phyloP scores from a whole-genome alignment of 2,329 filamentous ascomycete species.

The Fusarium circinatum region DNA sequence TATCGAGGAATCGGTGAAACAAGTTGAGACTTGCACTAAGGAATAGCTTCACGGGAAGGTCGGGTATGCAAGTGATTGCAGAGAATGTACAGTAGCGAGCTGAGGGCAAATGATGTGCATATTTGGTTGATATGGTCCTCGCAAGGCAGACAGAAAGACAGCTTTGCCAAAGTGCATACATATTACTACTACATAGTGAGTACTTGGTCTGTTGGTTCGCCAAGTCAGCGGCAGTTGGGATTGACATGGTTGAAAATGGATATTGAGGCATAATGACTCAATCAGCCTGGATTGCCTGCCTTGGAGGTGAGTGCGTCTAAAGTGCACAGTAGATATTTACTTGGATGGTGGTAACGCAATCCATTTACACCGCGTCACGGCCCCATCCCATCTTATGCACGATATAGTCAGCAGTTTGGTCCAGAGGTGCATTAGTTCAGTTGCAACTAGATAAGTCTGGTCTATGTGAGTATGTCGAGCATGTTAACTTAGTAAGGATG shows the following conservation, averaged over 20 bases:
- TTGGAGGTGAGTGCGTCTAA: background rate
- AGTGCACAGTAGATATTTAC: background rate
- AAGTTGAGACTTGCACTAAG: background rate
- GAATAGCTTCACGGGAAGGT: slow-evolving; percentile 1
- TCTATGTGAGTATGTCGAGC: slow-evolving; percentile 5
- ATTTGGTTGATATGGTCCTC: background rate
- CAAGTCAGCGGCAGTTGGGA: background rate
- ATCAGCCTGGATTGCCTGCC: background rate
- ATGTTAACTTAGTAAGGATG: background rate
- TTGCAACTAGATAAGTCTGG: background rate
- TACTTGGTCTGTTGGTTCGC: background rate
- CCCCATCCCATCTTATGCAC: slow-evolving; percentile 10
- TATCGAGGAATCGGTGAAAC: slow-evolving; percentile 16
- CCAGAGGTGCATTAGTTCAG: background rate
- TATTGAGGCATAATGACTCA: background rate
- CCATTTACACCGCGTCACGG: background rate
- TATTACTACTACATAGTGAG: background rate
- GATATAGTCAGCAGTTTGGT: slow-evolving; percentile 19
- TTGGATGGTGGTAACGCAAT: slow-evolving; percentile 6
- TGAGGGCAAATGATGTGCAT: background rate
- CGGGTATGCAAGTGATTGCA: slow-evolving; percentile 18
- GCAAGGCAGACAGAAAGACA: background rate
- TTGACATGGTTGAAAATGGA: background rate
- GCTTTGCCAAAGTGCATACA: background rate
- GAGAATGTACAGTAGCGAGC: background rate